Evolutionary conservation across 495 filamentous ascomycete species (phyloP).

Genomic region (Aspergillus heteromorphus): DNA sequence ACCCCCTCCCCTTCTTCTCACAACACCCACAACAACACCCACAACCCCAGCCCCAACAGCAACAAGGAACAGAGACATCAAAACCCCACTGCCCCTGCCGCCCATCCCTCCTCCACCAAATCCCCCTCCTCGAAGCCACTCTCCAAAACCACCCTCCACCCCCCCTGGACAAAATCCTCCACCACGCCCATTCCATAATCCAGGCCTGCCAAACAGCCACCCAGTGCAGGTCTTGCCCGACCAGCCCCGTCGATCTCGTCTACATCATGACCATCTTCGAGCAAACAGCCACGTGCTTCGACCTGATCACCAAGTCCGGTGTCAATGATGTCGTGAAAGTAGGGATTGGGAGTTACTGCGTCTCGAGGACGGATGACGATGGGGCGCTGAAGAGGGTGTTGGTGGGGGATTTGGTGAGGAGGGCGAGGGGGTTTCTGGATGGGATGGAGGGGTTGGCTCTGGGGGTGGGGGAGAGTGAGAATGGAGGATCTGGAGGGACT

Average conservation of each 20-base stretch:
- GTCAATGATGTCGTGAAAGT: neutral
- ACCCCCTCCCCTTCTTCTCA: too few relatives aligned
- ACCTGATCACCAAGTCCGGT: neutral
- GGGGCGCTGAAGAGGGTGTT: neutral
- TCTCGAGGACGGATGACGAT: neutral
- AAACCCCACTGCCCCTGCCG: too few relatives aligned
- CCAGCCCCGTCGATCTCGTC: neutral
- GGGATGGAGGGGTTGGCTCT: neutral
- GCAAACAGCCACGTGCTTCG: neutral
- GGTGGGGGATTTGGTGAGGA: neutral
- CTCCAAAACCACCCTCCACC: too few relatives aligned
- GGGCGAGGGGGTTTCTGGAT: neutral
- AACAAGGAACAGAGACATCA: too few relatives aligned
- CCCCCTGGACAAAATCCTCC: too few relatives aligned
- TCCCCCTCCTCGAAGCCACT: too few relatives aligned
- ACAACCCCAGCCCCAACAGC: too few relatives aligned
- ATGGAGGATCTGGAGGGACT: neutral
- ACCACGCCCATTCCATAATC: too few relatives aligned
- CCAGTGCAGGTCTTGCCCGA: too few relatives aligned
- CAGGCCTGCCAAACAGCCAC: too few relatives aligned
- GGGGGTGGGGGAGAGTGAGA: neutral
- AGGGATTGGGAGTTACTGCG: neutral
- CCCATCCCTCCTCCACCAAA: too few relatives aligned
- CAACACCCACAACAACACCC: too few relatives aligned
- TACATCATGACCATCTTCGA: neutral